phyloP scores from a whole-genome alignment of 108 stramenopile species.

The Skeletonema potamos region DNA sequence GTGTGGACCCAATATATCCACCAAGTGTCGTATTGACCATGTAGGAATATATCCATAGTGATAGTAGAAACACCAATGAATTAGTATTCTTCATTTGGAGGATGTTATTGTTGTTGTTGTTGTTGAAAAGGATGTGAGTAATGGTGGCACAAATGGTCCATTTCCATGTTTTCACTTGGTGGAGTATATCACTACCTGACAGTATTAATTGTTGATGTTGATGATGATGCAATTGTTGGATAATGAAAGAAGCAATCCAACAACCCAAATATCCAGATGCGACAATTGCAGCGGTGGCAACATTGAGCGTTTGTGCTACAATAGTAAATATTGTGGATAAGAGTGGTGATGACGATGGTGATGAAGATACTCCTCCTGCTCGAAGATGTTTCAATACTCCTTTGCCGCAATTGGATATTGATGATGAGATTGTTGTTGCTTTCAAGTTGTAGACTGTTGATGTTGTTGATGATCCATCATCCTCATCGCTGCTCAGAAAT shows the following conservation, averaged over 20 bases:
- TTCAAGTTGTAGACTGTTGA: background rate
- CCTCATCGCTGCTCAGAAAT: too few species aligned
- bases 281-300: background rate
- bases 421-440: too few species aligned
- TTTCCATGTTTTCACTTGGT: too few species aligned
- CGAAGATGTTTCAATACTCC: background rate
- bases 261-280: constrained; percentile 24
- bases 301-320: constrained; percentile 17
- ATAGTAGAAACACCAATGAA: background rate
- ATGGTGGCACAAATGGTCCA: constrained; percentile 4
- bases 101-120: background rate
- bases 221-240: background rate
- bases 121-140: background rate
- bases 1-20: constrained; percentile 1
- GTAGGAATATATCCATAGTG: background rate
- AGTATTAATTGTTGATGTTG: background rate
- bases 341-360: background rate
- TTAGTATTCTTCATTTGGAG: background rate
- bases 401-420: background rate
- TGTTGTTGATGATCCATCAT: too few species aligned
- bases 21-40: background rate
- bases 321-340: background rate
- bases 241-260: constrained; percentile 16
- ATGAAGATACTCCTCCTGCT: background rate
- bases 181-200: too few species aligned